Percentiles rank a stretch among this genome's conserved stretches.
Evolutionary conservation across 495 filamentous ascomycete species (phyloP).

Genomic region (Articulospora tetracladia): DNA sequence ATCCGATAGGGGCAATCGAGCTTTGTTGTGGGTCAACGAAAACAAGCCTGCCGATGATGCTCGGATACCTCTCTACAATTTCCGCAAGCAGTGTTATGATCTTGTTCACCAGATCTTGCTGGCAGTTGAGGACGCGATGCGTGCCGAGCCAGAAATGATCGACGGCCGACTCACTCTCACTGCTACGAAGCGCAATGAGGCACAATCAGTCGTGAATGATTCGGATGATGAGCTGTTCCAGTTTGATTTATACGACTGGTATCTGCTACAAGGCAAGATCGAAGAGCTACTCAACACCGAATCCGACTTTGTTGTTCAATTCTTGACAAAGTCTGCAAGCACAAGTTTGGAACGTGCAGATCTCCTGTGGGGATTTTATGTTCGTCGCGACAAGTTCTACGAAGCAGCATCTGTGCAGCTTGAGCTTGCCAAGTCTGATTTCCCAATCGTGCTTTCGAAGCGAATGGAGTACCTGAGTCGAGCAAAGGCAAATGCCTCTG

Average conservation of each 20-base stretch:
- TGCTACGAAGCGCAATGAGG: conserved; percentile 76
- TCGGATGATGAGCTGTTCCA: conserved; percentile 91
- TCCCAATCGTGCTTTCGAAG: conserved; percentile 66
- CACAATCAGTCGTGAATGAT: conserved; percentile 78
- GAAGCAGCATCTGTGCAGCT: conserved; percentile 84
- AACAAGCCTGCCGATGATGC: conserved; percentile 59
- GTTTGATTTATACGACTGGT: conserved; percentile 95
- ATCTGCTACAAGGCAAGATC: conserved; percentile 73
- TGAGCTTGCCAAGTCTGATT: conserved; percentile 75
- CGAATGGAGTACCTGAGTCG: conserved; percentile 85
- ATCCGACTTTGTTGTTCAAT: conserved; percentile 81
- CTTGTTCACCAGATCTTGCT: conserved; percentile 75
- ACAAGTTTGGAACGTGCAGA: conserved; percentile 74
- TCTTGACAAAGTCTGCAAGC: conserved; percentile 68
- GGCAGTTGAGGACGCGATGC: conserved; percentile 66
- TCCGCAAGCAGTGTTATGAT: conserved; percentile 75
- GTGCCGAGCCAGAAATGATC: conserved; percentile 59
- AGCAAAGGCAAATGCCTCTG: conserved; percentile 82
- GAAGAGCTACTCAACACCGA: conserved; percentile 80
- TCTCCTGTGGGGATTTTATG: conserved; percentile 88
- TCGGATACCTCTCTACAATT: conserved; percentile 59
- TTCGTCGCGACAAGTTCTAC: conserved; percentile 71
- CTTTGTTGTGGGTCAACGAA: conserved; percentile 62
- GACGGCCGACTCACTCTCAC: conserved; percentile 74
- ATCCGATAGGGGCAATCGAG: conserved; percentile 78